A percentile compares a stretch with the other conserved stretches of the same genome.
Conservation (phyloP, 768 basidiomycete genomes). For the Tricholoma sp. region DNA sequence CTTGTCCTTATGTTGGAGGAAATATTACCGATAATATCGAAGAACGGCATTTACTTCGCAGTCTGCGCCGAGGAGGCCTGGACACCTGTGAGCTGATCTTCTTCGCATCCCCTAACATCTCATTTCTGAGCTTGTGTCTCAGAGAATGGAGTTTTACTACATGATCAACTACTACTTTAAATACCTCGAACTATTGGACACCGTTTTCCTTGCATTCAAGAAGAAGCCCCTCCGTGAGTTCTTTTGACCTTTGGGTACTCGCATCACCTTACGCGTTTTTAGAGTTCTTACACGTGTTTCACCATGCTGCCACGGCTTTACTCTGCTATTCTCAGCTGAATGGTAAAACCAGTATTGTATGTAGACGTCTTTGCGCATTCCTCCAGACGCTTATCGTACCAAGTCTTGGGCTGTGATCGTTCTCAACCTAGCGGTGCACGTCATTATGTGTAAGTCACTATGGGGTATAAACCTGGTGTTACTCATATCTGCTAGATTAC, state of each 20-base stretch:
- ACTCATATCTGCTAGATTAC: conserved; percentile 59
- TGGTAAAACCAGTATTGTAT: conserved; percentile 88
- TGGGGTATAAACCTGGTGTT: not conserved
- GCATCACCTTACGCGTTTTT: conserved; percentile 8
- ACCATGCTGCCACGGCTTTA: conserved; percentile 96
- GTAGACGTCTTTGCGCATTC: conserved; percentile 23
- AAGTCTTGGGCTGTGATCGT: conserved; percentile 96
- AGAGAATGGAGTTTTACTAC: conserved; percentile 95
- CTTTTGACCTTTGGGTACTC: not conserved
- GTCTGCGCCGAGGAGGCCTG: conserved; percentile 77
- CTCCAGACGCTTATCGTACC: conserved; percentile 8
- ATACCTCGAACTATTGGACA: conserved; percentile 94
- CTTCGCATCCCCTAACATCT: conserved; percentile 4
- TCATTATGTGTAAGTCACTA: conserved; percentile 86
- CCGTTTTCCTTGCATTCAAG: conserved; percentile 94
- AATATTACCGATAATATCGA: conserved; percentile 73
- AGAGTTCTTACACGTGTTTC: conserved; percentile 99
- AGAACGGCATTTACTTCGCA: conserved; percentile 65
- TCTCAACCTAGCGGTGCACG: conserved; percentile 90
- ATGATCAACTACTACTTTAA: conserved; percentile 99
- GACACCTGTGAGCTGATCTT: conserved; percentile 66
- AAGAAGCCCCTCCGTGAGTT: conserved; percentile 91
- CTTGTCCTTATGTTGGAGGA: conserved; percentile 91
- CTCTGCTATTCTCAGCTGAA: conserved; percentile 93
- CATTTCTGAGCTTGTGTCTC: conserved; percentile 4